Evolutionary conservation across 352 stramenopile genomes (phyloP).

Genomic region (Phytophthora agathidicida): DNA sequence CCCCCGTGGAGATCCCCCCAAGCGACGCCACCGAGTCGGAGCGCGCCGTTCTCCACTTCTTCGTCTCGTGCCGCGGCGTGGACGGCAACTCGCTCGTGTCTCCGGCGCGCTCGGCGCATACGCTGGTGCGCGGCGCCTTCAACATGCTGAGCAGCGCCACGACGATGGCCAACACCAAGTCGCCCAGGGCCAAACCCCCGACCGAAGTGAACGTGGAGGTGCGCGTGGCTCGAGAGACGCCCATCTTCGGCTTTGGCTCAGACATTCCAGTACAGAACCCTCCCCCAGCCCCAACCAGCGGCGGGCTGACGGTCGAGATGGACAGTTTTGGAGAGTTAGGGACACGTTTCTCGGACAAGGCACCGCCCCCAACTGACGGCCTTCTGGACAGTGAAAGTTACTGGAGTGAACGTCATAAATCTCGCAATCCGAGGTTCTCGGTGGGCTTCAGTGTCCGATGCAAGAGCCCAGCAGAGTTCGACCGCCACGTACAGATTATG

Average conservation of each 20-base stretch:
- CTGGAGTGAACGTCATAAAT: constrained; percentile 76
- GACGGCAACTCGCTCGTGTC: constrained; percentile 62
- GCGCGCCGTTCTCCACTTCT: constrained; percentile 60
- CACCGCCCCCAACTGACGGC: constrained; percentile 17
- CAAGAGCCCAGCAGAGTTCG: constrained; percentile 45
- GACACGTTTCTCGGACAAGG: constrained; percentile 15
- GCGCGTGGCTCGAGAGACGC: constrained; percentile 57
- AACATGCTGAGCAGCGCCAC: constrained; percentile 63
- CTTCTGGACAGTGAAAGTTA: constrained; percentile 61
- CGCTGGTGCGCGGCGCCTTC: constrained; percentile 72
- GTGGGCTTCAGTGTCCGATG: constrained; percentile 71
- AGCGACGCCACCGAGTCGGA: constrained; percentile 5
- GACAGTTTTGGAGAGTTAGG: constrained; percentile 14
- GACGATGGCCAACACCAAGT: constrained; percentile 43
- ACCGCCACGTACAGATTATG: constrained; percentile 78
- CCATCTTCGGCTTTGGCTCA: constrained; percentile 30
- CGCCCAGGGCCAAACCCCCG: constrained; percentile 49
- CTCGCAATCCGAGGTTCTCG: constrained; percentile 66
- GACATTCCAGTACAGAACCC: constrained; percentile 2
- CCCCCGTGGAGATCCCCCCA: constrained; percentile 2
- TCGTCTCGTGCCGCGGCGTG: constrained; percentile 67
- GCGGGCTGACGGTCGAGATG: constrained; percentile 16
- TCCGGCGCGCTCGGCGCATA: constrained; percentile 66
- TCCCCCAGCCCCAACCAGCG: neutral
- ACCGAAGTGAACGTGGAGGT: constrained; percentile 79